A percentile compares a stretch with the other conserved stretches of the same genome.
These are phyloP conservation scores for Calonectria leucothoes DNA, from an alignment of 2,329 filamentous ascomycete genomes.

Conservation along the genomic window DNA sequence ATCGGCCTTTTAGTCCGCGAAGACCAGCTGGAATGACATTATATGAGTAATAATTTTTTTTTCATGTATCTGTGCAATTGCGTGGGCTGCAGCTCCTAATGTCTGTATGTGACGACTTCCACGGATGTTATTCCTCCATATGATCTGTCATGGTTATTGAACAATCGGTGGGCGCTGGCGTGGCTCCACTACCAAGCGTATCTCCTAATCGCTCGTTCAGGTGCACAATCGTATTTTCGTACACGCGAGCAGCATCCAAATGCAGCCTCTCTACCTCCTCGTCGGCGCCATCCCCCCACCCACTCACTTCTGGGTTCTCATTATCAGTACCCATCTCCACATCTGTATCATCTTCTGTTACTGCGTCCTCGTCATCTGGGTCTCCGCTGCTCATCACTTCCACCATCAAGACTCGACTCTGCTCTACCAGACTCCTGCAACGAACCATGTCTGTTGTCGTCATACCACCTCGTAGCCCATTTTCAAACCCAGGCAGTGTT, in stretches of 20 bases:
- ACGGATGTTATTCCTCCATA: background rate
- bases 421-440: conserved; percentile 83
- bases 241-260: conserved; percentile 80
- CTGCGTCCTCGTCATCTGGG: conserved; percentile 51
- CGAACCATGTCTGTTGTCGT: conserved; percentile 88
- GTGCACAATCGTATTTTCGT: conserved; percentile 82
- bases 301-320: conserved; percentile 37
- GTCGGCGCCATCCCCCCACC: conserved; percentile 51
- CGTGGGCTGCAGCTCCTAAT: too few species aligned
- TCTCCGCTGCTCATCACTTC: conserved; percentile 70
- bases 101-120: background rate
- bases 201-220: conserved; percentile 73
- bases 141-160: conserved; percentile 5
- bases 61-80: background rate
- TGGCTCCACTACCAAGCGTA: background rate
- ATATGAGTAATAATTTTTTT: too few species aligned
- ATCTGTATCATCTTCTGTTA: conserved; percentile 45
- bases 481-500: conserved; percentile 76
- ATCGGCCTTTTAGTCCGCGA: background rate
- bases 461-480: conserved; percentile 71
- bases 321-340: conserved; percentile 46
- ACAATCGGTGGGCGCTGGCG: background rate
- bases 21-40: too few species aligned
- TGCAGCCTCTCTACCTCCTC: conserved; percentile 65
- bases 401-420: conserved; percentile 77